Percentiles rank a stretch among this genome's conserved stretches.
These are phyloP conservation scores for Psilocybe cubensis DNA, from an alignment of 768 basidiomycete genomes.

Conservation along the genomic window DNA sequence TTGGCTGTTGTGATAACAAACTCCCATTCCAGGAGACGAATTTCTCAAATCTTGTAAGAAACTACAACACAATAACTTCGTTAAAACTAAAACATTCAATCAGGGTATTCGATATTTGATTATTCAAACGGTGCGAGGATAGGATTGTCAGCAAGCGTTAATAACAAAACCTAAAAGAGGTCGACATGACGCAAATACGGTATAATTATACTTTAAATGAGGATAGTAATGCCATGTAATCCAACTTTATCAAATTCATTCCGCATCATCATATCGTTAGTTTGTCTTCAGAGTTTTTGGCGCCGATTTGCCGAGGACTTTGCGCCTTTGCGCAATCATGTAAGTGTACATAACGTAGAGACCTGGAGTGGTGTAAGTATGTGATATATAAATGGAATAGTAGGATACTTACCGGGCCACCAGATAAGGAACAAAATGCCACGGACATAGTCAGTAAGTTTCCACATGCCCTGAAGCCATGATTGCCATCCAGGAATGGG, in stretches of 20 bases:
- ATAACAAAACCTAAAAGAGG: conserved; percentile 34
- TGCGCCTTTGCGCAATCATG: conserved; percentile 57
- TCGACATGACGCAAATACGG: neutral
- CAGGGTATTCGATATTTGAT: conserved; percentile 68
- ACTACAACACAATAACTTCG: conserved; percentile 4
- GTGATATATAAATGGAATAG: neutral
- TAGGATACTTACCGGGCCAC: conserved; percentile 73
- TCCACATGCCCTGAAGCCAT: conserved; percentile 52
- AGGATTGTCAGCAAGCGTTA: conserved; percentile 61
- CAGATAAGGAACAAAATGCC: conserved; percentile 72
- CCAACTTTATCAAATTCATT: neutral
- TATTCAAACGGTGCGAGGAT: conserved; percentile 56
- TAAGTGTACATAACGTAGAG: conserved; percentile 56
- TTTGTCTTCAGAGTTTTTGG: conserved; percentile 28
- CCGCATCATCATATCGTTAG: conserved; percentile 12
- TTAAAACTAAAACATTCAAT: neutral
- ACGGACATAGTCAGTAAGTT: conserved; percentile 57
- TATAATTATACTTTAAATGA: neutral
- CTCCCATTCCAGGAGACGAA: conserved; percentile 47
- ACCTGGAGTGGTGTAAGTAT: conserved; percentile 29
- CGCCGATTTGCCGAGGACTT: conserved; percentile 36
- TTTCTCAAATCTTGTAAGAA: conserved; percentile 69
- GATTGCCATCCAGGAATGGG: conserved; percentile 46
- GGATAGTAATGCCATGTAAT: neutral
- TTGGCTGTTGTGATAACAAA: neutral